Evolutionary conservation across 2,329 filamentous ascomycete species (phyloP), one percentile per base, ranked within the genome.

Genomic region (Didymella pinodella): DNA sequence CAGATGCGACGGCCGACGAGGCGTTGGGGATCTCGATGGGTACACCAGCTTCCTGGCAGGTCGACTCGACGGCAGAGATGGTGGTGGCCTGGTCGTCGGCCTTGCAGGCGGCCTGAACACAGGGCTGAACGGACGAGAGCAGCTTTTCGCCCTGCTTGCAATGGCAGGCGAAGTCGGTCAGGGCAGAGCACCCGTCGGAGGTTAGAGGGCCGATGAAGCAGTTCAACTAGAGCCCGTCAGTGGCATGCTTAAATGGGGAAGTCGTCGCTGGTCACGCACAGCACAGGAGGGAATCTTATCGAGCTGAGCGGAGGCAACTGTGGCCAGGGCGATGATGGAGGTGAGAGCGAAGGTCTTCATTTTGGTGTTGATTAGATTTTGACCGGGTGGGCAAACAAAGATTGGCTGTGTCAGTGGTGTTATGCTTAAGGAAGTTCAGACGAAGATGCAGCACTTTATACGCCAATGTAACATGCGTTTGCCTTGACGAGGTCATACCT

Each of bases 231-330:
- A 18, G n/a, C 1, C 36, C 54, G 62, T 71, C 70, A 73, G 72
- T 57, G 10, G 34, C 7, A 36, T 16, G 3, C 29, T 20, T 11
- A 25, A 40, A 20, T 10, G 12, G 6, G 28, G 34, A 10, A 44
- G 7, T 3, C 12, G 20, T 18, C 2, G 28, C 10, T 25, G 16
- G 22, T 22, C 14, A 71, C 79, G 48, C 79, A 83, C 81, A 51
- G 81, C 78, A 75, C 82, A 84, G 11, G 48, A 41, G 6, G 82
- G 82, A 44, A 84, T 74, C 62, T 81, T 65, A 43, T 75, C 72
- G 31, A 82, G 69, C 75, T 83, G 82, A 57, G 81, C 80, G 57
- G 74, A 71, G 71, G 76, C 80, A 62, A 83, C 73, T 56, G 77
- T 70, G 71, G 80, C 78, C 67, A 79, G 69, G 65, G 79, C 75